Evolutionary conservation across 2,329 filamentous ascomycete species (phyloP).

Genomic region (Arachnomyces sp.): DNA sequence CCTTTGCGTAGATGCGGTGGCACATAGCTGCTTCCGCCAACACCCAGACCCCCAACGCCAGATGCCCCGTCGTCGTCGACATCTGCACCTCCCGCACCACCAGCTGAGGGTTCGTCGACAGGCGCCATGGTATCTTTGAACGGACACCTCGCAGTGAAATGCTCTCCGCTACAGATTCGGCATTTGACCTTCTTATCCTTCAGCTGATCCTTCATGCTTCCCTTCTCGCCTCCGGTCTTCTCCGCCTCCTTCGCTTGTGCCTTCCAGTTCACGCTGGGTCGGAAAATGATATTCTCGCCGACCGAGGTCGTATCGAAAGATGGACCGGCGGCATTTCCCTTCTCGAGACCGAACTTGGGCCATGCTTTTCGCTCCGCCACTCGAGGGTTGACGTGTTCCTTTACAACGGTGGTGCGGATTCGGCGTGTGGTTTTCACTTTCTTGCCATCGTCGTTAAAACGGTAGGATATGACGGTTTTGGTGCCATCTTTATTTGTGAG

Average conservation of each 20-base stretch:
- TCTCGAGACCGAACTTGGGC: conserved; percentile 86
- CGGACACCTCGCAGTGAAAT: conserved; percentile 97
- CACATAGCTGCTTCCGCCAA: conserved; percentile 77
- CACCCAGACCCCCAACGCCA: conserved; percentile 52
- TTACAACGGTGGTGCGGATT: conserved; percentile 84
- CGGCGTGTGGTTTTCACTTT: conserved; percentile 96
- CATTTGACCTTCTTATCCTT: conserved; percentile 99
- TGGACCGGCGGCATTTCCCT: conserved; percentile 75
- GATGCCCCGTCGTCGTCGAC: conserved; percentile 37
- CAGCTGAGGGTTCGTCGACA: conserved; percentile 37
- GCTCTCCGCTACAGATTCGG: conserved; percentile 96
- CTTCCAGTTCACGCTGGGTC: conserved; percentile 89
- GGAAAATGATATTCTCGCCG: conserved; percentile 97
- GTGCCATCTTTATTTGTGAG: conserved; percentile 97
- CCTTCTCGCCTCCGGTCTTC: conserved; percentile 47
- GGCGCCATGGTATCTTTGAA: conserved; percentile 99
- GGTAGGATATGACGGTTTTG: conserved; percentile 87
- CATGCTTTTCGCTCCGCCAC: conserved; percentile 91
- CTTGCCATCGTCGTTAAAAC: conserved; percentile 85
- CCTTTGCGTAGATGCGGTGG: conserved; percentile 82
- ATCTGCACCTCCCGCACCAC: conserved; percentile 31
- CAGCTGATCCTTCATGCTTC: conserved; percentile 59
- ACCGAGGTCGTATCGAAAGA: conserved; percentile 84
- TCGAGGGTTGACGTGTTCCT: conserved; percentile 90
- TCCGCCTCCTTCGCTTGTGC: conserved; percentile 69